Base-by-base conservation (phyloP, 2,329 filamentous ascomycete species). In the Claviceps arundinis region DNA sequence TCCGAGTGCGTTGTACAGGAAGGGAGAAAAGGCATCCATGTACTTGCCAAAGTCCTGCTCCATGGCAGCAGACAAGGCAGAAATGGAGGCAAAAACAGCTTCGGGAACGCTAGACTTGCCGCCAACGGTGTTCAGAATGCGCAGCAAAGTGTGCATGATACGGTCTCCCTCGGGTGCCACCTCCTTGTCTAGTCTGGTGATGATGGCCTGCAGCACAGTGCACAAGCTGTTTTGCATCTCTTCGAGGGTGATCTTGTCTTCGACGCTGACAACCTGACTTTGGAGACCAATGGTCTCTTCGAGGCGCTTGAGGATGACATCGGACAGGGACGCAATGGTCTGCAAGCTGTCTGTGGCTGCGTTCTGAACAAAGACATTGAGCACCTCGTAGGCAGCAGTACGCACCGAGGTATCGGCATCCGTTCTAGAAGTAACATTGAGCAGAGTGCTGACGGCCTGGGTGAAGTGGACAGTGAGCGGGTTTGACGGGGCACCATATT, bases 191-290 rank as follows among this genome's bases (percentile, higher is more conserved):
- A 98, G 77, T 53, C 93, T 85, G 68, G 89, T 84, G 56, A 97
- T 84, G 64, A 97, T 95, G 48, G 89, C 84, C 70, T 96, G 83
- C 48, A 97, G 76, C 42, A 97, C 93, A 51, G 88, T 94, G 67
- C 84, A 85, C 63, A 98, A 77, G 68, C 90, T 96, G 50, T 90
- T 96, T 73, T 97, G 93, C 80, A 98, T 95, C 70, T 98, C 93
- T 66, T 97, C 90, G 4, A 98, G 78, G 5, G 87, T 94, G 58
- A 97, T 89, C 69, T 85, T 91, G 70, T 98, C 93, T 69, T 98
- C 93, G 30, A 96, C 87, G 64, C 90, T 96, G 60, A 97, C 90
- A 54, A 97, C 89, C 72, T 98, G 93, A 60, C 80, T 77, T 68
- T 95, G 89, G 71, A 98, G 82, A 37, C 85, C 83, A 51, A 97